Evolutionary conservation across 108 stramenopile genomes (phyloP).

Genomic region (Nannochloropsis gaditana): DNA sequence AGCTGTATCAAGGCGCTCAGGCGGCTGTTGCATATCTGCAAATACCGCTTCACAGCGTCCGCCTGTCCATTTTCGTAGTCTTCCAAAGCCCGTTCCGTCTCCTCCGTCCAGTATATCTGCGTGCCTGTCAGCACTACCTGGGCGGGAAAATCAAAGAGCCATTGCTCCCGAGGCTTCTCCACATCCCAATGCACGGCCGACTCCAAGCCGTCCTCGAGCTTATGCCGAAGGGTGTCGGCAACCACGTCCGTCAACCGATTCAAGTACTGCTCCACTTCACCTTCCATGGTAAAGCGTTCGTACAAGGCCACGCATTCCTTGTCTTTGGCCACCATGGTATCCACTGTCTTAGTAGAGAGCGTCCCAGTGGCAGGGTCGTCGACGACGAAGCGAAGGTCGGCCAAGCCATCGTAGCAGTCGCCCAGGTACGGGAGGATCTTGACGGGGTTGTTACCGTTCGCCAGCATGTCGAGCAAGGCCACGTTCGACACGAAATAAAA

Average conservation of each 20-base stretch:
- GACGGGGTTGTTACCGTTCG: constrained; percentile 79
- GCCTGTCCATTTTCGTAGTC: constrained; percentile 80
- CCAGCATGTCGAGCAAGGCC: constrained; percentile 77
- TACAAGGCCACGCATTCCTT: constrained; percentile 63
- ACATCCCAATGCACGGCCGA: constrained; percentile 81
- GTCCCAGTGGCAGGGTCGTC: constrained; percentile 54
- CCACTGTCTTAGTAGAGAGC: constrained; percentile 55
- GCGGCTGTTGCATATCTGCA: constrained; percentile 64
- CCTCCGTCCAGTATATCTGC: constrained; percentile 87
- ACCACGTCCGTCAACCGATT: constrained; percentile 75
- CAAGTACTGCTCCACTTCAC: constrained; percentile 75
- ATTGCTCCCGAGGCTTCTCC: constrained; percentile 74
- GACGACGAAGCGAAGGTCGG: constrained; percentile 63
- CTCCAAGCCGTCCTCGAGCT: constrained; percentile 67
- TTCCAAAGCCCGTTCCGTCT: constrained; percentile 73
- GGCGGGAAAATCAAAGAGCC: constrained; percentile 81
- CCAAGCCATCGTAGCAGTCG: constrained; percentile 79
- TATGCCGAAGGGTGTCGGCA: constrained; percentile 65
- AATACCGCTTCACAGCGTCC: constrained; percentile 76
- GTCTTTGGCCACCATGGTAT: constrained; percentile 76
- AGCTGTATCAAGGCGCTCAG: constrained; percentile 67
- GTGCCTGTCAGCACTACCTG: constrained; percentile 76
- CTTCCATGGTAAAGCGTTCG: constrained; percentile 69
- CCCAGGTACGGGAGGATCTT: constrained; percentile 82
- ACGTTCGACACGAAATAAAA: constrained; percentile 85